A percentile compares a stretch with the other conserved stretches of the same genome.
These are phyloP conservation scores for Inga laurina DNA, from an alignment of 306 rosid genomes.

Conservation along the genomic window DNA sequence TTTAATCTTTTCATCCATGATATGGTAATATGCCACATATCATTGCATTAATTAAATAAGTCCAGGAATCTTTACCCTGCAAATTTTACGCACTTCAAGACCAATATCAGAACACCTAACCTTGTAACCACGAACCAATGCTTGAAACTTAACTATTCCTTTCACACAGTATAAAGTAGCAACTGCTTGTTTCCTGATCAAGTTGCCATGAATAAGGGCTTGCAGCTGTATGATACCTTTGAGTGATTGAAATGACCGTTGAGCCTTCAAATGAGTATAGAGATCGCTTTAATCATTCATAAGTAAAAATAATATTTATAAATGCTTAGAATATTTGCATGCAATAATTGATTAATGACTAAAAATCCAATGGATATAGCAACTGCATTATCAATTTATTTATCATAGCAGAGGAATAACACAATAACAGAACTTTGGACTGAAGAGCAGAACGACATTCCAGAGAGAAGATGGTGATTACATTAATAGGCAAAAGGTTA, in stretches of 20 bases:
- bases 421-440: background rate
- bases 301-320: background rate
- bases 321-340: background rate
- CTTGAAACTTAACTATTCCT: constrained; percentile 45
- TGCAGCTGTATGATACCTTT: constrained; percentile 46
- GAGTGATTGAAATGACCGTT: constrained; percentile 26
- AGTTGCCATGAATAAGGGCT: constrained; percentile 45
- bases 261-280: constrained; percentile 35
- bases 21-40: constrained; percentile 15
- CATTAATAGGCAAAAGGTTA: background rate
- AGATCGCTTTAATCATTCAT: constrained; percentile 4
- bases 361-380: background rate
- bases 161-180: constrained; percentile 43
- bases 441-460: background rate
- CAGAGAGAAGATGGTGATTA: background rate
- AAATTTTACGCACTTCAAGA: constrained; percentile 29
- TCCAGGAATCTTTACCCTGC: constrained; percentile 34
- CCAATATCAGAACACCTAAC: constrained; percentile 42
- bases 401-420: background rate
- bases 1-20: background rate
- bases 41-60: background rate
- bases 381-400: background rate
- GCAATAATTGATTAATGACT: background rate
- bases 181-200: constrained; percentile 51
- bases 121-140: constrained; percentile 39